Conservation (phyloP, 192 early-diverging fungal genomes). For the Rhizophagus sp. region DNA sequence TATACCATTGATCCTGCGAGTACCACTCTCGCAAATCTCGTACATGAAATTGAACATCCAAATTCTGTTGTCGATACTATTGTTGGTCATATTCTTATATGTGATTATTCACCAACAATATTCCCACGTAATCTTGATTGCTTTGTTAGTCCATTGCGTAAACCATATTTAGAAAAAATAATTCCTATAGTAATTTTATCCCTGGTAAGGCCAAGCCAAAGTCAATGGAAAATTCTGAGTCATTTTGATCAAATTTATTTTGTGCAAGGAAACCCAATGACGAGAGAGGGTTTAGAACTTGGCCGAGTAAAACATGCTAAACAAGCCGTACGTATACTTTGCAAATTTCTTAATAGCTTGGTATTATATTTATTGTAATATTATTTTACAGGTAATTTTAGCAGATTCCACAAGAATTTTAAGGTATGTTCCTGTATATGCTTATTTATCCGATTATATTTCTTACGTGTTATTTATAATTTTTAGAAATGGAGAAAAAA, state of each 20-base stretch:
- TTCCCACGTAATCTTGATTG: slow-evolving; percentile 32
- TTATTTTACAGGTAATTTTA: slow-evolving; percentile 12
- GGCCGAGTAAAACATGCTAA: slow-evolving; percentile 24
- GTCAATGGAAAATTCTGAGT: slow-evolving; percentile 28
- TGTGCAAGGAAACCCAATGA: slow-evolving; percentile 32
- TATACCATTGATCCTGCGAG: too few species aligned
- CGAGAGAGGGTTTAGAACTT: slow-evolving; percentile 26
- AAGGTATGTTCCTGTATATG: slow-evolving; percentile 2
- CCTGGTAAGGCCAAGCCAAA: slow-evolving; percentile 14
- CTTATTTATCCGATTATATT: background rate
- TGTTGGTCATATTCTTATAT: slow-evolving; percentile 21
- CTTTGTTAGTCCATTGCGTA: slow-evolving; percentile 31
- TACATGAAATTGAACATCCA: slow-evolving; percentile 2
- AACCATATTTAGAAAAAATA: slow-evolving; percentile 22
- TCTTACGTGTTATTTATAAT: background rate
- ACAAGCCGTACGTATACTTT: slow-evolving; percentile 10
- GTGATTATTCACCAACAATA: slow-evolving; percentile 24
- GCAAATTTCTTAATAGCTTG: background rate
- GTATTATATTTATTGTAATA: background rate
- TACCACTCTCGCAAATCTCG: background rate
- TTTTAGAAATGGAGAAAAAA: slow-evolving; percentile 28
- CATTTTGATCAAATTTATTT: slow-evolving; percentile 32
- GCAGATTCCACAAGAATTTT: slow-evolving; percentile 28
- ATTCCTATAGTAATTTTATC: slow-evolving; percentile 30
- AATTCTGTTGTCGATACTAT: slow-evolving; percentile 16